Base-by-base conservation (phyloP, 208 protist species). In the Crithidia bombi region DNA sequence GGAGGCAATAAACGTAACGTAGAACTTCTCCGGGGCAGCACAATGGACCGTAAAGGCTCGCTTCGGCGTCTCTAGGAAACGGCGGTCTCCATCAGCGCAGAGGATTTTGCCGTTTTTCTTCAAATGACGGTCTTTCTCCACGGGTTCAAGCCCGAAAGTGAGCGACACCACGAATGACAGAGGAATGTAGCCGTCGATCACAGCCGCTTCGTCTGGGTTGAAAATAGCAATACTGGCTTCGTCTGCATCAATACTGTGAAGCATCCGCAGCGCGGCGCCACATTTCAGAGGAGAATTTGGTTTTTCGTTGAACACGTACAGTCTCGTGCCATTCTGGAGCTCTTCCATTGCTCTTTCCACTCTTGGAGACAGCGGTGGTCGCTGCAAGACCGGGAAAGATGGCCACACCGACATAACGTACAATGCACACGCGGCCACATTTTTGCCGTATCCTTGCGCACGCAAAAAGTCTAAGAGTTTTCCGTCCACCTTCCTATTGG, bases 401-500 rank as follows among this genome's bases (percentile, higher is more conserved):
- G 83, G 83, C 69, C 76, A 85, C n/a, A 89, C 51, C 5, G 83
- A 89, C 57, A 89, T 84, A 26, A 83, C 81, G 56, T 79, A 81
- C 17, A 75, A 51, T 10, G 54, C 74, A 26, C 65, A 81, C 12
- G 75, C 71, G 1, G 64, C 65, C 14, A 68, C 52, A 28, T 71
- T 71, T 19, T 55, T 67, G 19, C 71, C 73, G 58, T 85, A 82
- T 21, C 75, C 75, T 33, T 71, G 33, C 5, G 36, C 56, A 10
- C 15, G 5, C 19, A 80, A 28, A 38, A 54, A 35, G 4, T 62
- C 19, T 19, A 46, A 33, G 4, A 76, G 35, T 5, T 64, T 68
- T 5, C 46, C 28, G 23, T 66, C 66, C 15, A 39, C 35, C 19
- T 72, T 72, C 5, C 26, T 21, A 38, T 46, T 23, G 14, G 21